Evolutionary conservation across 345 rosid species (phyloP).

Genomic region (sweet orange (Citrus sinensis)): DNA sequence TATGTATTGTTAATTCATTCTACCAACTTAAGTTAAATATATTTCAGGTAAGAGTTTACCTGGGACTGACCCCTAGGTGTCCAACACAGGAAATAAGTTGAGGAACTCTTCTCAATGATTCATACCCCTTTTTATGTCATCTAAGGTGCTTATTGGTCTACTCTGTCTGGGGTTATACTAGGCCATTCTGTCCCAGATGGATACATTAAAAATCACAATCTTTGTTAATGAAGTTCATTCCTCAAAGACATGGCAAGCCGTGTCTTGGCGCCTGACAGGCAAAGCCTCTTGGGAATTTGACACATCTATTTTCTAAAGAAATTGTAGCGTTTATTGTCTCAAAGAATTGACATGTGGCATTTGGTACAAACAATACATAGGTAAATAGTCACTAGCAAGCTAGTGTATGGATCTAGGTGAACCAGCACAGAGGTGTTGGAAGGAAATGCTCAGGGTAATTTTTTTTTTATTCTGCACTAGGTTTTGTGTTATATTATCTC

Average conservation of each 20-base stretch:
- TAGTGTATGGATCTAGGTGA: not conserved
- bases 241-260: not conserved
- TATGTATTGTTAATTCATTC: not conserved
- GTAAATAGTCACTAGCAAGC: not conserved
- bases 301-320: not conserved
- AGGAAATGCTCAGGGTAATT: not conserved
- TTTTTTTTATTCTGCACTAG: not conserved
- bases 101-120: not conserved
- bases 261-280: not conserved
- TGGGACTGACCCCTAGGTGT: not conserved
- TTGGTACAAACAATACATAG: not conserved
- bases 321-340: not conserved
- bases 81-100: not conserved
- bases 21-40: not conserved
- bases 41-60: not conserved
- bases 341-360: not conserved
- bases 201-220: not conserved
- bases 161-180: not conserved
- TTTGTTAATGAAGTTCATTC: not conserved
- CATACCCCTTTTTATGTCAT: not conserved
- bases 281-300: not conserved
- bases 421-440: not conserved
- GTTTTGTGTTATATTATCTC: not conserved
- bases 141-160: not conserved
- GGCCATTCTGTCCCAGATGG: not conserved